Percentiles rank a stretch among this genome's conserved stretches.
Evolutionary conservation across 2,329 filamentous ascomycete species (phyloP).

Genomic region (Cordyceps cicadae): DNA sequence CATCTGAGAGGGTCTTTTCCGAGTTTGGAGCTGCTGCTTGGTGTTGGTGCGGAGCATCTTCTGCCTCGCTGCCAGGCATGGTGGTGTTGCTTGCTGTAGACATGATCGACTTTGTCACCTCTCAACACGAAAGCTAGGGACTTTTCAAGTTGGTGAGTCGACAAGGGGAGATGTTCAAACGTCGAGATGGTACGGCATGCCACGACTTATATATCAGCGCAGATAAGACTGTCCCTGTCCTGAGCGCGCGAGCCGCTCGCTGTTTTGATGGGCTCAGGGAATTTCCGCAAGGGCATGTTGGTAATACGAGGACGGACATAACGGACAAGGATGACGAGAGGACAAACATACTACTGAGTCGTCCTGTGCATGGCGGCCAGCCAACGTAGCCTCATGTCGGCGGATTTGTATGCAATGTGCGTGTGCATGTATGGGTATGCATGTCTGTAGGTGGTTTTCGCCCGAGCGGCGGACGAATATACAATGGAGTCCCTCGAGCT

Average conservation of each 20-base stretch:
- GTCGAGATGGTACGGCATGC: background rate
- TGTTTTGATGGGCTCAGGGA: background rate
- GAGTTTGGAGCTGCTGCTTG: background rate
- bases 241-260: background rate
- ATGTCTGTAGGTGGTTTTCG: background rate
- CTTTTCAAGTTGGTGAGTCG: background rate
- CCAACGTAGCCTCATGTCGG: too few species aligned
- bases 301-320: background rate
- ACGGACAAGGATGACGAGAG: background rate
- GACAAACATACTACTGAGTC: background rate
- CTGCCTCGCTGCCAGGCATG: background rate
- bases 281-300: background rate
- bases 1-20: background rate
- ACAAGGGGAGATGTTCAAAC: too few species aligned
- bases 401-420: background rate
- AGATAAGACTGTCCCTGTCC: background rate
- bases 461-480: conserved; percentile 1
- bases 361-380: background rate
- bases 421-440: background rate
- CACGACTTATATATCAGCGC: background rate
- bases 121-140: background rate
- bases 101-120: background rate
- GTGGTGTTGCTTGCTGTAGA: background rate
- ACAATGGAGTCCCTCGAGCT: background rate
- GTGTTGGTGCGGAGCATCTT: background rate